These are phyloP conservation scores for Coemansia sp. DNA, from an alignment of 192 early-diverging fungal species.

Conservation along the genomic window DNA sequence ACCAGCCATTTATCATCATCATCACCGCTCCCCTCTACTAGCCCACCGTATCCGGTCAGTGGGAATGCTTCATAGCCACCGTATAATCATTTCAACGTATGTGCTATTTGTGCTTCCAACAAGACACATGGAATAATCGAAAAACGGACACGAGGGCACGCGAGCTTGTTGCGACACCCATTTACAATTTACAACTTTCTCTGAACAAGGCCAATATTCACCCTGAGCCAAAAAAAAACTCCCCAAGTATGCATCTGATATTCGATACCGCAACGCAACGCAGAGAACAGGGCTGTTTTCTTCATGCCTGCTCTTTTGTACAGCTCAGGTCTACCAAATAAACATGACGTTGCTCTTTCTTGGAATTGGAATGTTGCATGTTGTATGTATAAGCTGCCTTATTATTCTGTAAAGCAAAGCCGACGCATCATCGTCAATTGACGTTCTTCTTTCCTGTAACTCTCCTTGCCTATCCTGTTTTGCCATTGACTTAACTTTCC, in stretches of 20 bases:
- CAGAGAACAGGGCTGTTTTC: neutral
- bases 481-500: neutral
- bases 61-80: too few species aligned
- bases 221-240: neutral
- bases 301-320: neutral
- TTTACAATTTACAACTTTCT: too few species aligned
- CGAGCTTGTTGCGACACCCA: too few species aligned
- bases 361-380: neutral
- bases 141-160: too few species aligned
- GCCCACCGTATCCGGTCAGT: too few species aligned
- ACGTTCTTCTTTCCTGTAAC: neutral
- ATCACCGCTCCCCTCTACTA: too few species aligned
- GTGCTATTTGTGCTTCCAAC: too few species aligned
- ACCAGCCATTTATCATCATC: slow-evolving; percentile 5
- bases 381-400: neutral
- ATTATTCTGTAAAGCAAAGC: neutral
- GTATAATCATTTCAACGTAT: too few species aligned
- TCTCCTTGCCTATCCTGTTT: neutral
- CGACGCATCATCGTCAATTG: too few species aligned
- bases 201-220: neutral
- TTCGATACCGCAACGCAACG: too few species aligned
- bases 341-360: neutral
- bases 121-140: too few species aligned
- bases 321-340: neutral
- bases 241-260: too few species aligned